Evolutionary conservation across 306 rosid species (phyloP).

Genomic region (Lathyrus tuberosus): DNA sequence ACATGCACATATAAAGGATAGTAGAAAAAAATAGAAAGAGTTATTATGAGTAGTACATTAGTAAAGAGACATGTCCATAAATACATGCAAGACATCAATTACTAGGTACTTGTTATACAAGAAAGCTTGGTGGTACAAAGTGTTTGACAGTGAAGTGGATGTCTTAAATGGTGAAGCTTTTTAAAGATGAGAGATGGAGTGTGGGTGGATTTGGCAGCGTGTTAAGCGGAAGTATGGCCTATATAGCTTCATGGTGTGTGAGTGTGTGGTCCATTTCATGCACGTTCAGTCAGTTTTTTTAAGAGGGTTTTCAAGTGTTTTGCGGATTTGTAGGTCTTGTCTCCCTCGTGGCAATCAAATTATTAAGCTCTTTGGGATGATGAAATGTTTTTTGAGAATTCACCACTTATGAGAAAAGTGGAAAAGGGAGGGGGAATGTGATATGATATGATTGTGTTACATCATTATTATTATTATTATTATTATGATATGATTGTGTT

Average conservation of each 20-base stretch:
- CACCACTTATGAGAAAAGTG: not conserved
- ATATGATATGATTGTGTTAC: conserved; percentile 31
- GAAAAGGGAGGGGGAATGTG: not conserved
- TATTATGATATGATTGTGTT: too few relatives aligned
- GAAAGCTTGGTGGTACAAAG: not conserved
- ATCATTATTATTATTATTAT: conserved; percentile 2
- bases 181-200: conserved; percentile 17
- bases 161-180: conserved; percentile 24
- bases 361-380: conserved; percentile 28
- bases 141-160: not conserved
- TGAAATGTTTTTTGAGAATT: conserved; percentile 23
- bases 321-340: conserved; percentile 39
- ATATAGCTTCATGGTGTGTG: not conserved
- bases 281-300: conserved; percentile 34
- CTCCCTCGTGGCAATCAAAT: conserved; percentile 44
- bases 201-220: conserved; percentile 48
- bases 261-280: conserved; percentile 44
- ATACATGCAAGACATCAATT: conserved; percentile 18
- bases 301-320: conserved; percentile 32
- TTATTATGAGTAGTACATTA: not conserved
- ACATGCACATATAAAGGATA: not conserved
- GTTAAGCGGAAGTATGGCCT: conserved; percentile 44
- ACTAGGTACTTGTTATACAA: conserved; percentile 29
- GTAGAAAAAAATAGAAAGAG: not conserved
- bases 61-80: conserved; percentile 22